Base-by-base conservation (phyloP, 257 asterid genomes). In the Gynochthodes officinalis region DNA sequence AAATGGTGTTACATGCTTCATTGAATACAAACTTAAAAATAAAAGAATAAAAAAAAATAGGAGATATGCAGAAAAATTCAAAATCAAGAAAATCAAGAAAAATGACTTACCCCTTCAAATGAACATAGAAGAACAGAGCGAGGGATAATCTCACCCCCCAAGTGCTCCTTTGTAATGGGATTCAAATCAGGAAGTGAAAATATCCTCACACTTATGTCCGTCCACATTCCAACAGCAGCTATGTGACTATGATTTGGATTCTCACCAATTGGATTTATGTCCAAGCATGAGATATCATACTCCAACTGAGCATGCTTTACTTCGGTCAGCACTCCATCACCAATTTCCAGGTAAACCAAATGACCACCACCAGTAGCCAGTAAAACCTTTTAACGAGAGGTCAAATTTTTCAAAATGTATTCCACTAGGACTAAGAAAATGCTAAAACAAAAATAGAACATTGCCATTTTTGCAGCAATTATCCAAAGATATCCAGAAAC, bases 191-290 rank as follows among this genome's bases (percentile, higher is more conserved):
- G 99, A 81, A 95, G 97, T 44, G 97, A 95, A 73, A 70, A 82
- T 32, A 75, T 82, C 61, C 89, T 77, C 68, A 87, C 86, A 77
- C 97, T 95, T 74, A 92, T 92, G 85, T 92, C 99, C n/a, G 91
- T 92, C 99, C 99, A 95, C 99, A 92, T 92, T 35, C 99, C 99
- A 73, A 95, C 99, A 9, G 95, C 99, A 76, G 98, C 99, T 32
- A 92, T 87, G 76, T 81, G 86, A 84, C 99, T 90, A 68, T 79
- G 68, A 75, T 85, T 89, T 80, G 91, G 88, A 89, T 86, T 78
- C 33, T 85, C 95, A 58, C 97, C 97, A 79, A 95, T 88, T 67
- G 99, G 96, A 84, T 95, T 92, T 42, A 95, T 89, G 81, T 95
- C 99, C 73, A 95, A 90, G 88, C 99, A 95, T 32, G 99, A 90